Evolutionary conservation across 164 flowering plant species (phyloP).

Genomic region (Chloranthus sessilifolius): DNA sequence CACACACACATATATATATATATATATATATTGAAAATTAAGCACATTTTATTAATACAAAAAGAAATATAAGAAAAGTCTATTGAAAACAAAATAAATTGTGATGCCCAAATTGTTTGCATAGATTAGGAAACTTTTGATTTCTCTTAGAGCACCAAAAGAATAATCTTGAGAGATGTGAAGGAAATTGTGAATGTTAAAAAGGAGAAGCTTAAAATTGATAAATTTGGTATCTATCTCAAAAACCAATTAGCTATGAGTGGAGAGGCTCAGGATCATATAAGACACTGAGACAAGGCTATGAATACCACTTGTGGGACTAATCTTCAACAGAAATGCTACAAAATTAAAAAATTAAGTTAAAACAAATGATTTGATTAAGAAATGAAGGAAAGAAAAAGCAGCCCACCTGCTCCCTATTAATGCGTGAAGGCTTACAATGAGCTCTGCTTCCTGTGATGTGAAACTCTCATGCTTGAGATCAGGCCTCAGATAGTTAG

Average conservation of each 20-base stretch:
- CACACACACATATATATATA: too few relatives aligned
- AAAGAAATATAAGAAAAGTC: too few relatives aligned
- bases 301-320: neutral
- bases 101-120: too few relatives aligned
- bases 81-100: too few relatives aligned
- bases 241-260: too few relatives aligned
- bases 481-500: slow-evolving; percentile 70
- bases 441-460: slow-evolving; percentile 72
- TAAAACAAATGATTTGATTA: neutral
- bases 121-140: too few relatives aligned
- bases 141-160: too few relatives aligned
- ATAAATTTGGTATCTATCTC: neutral
- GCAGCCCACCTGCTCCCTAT: slow-evolving; percentile 75
- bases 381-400: neutral
- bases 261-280: too few relatives aligned
- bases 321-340: too few relatives aligned
- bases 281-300: neutral
- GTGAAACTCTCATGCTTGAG: slow-evolving; percentile 67
- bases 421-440: slow-evolving; percentile 61
- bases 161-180: neutral
- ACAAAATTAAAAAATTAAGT: too few relatives aligned
- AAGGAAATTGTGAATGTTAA: neutral
- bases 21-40: too few relatives aligned
- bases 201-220: neutral
- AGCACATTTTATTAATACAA: too few relatives aligned